Evolutionary conservation across 75 land plant species (phyloP).

Genomic region (Pinus albicaulis): DNA sequence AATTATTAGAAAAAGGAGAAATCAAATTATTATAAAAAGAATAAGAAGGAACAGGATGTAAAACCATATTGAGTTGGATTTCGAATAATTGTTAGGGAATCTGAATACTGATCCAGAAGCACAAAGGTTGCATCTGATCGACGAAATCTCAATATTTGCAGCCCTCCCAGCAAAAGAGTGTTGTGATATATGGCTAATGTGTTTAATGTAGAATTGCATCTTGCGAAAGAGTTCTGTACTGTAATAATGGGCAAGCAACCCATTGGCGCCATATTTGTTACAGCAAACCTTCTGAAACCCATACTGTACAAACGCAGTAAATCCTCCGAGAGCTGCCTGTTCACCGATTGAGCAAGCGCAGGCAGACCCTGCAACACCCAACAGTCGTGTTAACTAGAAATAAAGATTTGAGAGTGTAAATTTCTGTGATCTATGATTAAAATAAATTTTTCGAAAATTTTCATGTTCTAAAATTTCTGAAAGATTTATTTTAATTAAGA

Average conservation of each 20-base stretch:
- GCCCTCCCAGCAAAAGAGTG: background rate
- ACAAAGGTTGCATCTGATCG: background rate
- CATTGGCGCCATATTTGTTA: constrained; percentile 26
- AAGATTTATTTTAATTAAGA: no score
- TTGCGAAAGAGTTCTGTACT: background rate
- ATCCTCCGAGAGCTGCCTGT: constrained; percentile 5
- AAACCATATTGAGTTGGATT: background rate
- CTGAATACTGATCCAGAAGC: constrained; percentile 9
- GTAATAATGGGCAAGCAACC: constrained; percentile 34
- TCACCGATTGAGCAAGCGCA: background rate
- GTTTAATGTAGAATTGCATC: constrained; percentile 4
- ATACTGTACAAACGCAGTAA: constrained; percentile 15
- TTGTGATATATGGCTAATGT: constrained; percentile 14
- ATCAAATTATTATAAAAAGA: background rate
- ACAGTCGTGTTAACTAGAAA: no score
- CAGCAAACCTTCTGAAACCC: constrained; percentile 19
- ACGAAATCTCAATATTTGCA: constrained; percentile 7
- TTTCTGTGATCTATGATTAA: no score
- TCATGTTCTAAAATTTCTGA: no score
- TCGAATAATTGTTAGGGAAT: background rate
- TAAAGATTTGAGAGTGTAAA: no score
- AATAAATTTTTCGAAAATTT: no score
- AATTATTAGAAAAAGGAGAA: no score
- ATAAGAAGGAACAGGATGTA: background rate
- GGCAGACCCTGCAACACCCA: background rate